Evolutionary conservation across 2,329 filamentous ascomycete genomes (phyloP), one percentile per base, ranked within the genome.

Genomic region (Apiospora koreana): DNA sequence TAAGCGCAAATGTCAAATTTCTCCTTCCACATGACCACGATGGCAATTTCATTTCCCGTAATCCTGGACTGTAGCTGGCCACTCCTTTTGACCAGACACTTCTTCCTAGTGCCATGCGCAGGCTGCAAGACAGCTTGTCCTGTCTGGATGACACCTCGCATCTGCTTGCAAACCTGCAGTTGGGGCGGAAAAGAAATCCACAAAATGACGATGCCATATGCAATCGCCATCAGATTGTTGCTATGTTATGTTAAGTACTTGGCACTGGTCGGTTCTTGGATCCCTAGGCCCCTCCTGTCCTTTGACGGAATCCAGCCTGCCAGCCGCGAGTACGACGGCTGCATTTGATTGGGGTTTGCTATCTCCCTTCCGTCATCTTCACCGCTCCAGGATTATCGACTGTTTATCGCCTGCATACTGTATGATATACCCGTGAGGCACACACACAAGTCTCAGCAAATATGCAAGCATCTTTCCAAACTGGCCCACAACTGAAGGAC

Each of bases 291-390:
- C 23, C 48, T n/a, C 21, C 10, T 62, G 10, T 62, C 4, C 54
- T 62, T 62, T n/a, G 31, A 38, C 54, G 54, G 54, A 38, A 38
- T 62, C 54, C 18, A 31, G 31, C 54, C 54, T n/a, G 35, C 54
- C 18, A 31, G 31, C 54, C 54, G 54, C 31, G 54, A 62, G 31
- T 7, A n/a, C 18, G 16, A 62, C 18, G 28, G 35, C 54, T 38
- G 31, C 31, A 23, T 38, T 62, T 62, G 31, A 62, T 62, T 62
- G 54, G 54, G 4, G 9, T 23, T 9, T 62, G 31, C 18, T 38
- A n/a, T 38, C 54, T 62, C 31, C 31, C 54, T 62, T 38, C 54
- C 54, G 54, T 62, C 54, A 62, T 62, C 54, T 62, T 62, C 54
- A 62, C 54, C 54, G 54, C 54, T 38, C 31, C 35, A 38, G 31